Base-by-base conservation (phyloP, 805 yeast species). In the Isabelozyma heimii region DNA sequence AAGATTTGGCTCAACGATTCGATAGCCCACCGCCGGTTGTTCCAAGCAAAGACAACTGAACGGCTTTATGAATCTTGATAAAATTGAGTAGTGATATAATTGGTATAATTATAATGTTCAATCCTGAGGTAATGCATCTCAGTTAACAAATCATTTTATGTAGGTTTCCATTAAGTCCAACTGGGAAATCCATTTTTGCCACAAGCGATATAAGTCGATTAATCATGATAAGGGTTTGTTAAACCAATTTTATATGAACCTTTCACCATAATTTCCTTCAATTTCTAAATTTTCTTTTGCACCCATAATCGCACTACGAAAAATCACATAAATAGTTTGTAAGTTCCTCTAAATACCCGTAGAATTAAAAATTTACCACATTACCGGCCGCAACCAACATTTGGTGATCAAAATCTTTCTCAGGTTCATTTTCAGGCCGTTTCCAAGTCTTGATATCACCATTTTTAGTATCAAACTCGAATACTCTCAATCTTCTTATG, bases 401-500 rank as follows among this genome's bases (percentile, higher is more conserved):
- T 60, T 84, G 88, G 37, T 63, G 58, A 57, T 87, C 90, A 44
- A 83, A 61, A 3, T 47, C 54, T 6, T 62, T 63, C 0, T 68
- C 70, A 1, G 86, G 84, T 5, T 77, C 72, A 20, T 80, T 75
- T 58, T 87, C 86, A 14, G 84, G 62, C 50, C 94, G 68, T 65
- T 91, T 91, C 91, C 95, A 89, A 2, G 90, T 80, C 37, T 61
- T 65, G 28, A 86, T 80, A 15, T 69, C 69, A 1, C 77, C 75
- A 0, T 63, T 61, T 7, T 65, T 58, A 1, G 80, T 61, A 61
- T 90, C 85, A 10, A 91, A 57, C 40, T 87, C 90, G 62, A 76
- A 92, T 0, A 85, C 58, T 44, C 99, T 75, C 42, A 90, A 60
- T 47, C 97, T 77, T 57, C 99, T 80, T n/a, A 85, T 75, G 30